Evolutionary conservation across 306 rosid species (phyloP).

Genomic region (Lupinus albus): DNA sequence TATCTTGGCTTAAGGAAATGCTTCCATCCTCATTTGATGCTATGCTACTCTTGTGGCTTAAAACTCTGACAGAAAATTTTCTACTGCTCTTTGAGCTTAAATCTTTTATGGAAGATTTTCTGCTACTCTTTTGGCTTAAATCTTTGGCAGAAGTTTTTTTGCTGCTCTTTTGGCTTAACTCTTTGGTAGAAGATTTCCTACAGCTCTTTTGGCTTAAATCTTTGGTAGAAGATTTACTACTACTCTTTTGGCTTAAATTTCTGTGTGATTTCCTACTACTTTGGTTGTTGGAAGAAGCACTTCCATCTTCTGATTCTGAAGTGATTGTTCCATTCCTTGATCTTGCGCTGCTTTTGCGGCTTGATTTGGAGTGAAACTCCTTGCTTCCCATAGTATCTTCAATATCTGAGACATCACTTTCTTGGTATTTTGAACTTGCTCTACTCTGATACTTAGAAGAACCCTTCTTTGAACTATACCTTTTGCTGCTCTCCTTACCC

Average conservation of each 20-base stretch:
- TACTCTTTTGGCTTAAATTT: constrained; percentile 22
- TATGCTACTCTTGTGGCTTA: constrained; percentile 30
- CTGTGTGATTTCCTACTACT: constrained; percentile 37
- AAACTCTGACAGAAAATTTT: constrained; percentile 31
- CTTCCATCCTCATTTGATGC: constrained; percentile 33
- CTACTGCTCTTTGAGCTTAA: constrained; percentile 13
- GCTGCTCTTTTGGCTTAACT: constrained; percentile 27
- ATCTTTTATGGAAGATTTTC: constrained; percentile 33
- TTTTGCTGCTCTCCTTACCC: background rate
- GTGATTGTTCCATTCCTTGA: constrained; percentile 3
- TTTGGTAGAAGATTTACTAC: background rate
- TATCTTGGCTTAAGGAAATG: background rate
- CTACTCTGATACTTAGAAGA: background rate
- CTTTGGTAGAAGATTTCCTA: constrained; percentile 35
- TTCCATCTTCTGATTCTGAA: constrained; percentile 44
- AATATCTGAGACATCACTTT: background rate
- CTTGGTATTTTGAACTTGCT: constrained; percentile 1
- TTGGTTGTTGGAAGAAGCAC: constrained; percentile 40
- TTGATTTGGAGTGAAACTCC: constrained; percentile 36
- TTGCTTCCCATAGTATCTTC: constrained; percentile 30
- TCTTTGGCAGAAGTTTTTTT: background rate
- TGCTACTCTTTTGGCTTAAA: constrained; percentile 6
- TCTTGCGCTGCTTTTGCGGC: constrained; percentile 39
- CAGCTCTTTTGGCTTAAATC: constrained; percentile 35
- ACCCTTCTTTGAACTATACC: background rate